Percentiles rank a stretch among this genome's conserved stretches.
These are phyloP conservation scores for Teratosphaeria nubilosa DNA, from an alignment of 2,329 filamentous ascomycete genomes.

Conservation along the genomic window DNA sequence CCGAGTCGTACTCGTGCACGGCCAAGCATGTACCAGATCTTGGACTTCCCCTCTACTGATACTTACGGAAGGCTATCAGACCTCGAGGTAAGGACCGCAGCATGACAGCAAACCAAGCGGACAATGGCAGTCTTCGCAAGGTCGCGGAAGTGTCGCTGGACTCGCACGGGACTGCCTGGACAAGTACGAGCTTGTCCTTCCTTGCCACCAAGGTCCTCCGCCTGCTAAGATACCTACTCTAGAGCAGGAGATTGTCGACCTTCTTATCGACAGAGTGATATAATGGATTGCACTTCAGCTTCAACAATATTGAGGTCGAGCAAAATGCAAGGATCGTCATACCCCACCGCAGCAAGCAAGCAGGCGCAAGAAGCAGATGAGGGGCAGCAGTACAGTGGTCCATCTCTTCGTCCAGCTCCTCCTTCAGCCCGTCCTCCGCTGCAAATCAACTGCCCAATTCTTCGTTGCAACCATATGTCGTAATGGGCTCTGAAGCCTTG, in stretches of 20 bases:
- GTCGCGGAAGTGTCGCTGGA: neutral
- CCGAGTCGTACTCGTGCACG: too few species aligned
- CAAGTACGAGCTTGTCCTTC: too few species aligned
- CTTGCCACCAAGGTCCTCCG: neutral
- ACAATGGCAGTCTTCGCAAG: neutral
- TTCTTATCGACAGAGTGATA: neutral
- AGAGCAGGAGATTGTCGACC: neutral
- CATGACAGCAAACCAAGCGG: neutral
- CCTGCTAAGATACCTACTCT: neutral
- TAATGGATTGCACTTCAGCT: neutral
- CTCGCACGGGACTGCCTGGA: neutral
- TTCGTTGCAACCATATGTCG: neutral
- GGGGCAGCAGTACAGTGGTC: neutral
- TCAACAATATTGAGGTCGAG: neutral
- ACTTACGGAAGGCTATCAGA: too few species aligned
- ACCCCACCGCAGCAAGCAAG: neutral
- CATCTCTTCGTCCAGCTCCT: neutral
- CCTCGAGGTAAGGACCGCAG: too few species aligned
- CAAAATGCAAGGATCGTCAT: neutral
- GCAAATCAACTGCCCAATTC: neutral
- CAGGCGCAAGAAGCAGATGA: neutral
- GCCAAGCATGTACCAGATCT: too few species aligned
- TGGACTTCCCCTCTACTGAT: too few species aligned
- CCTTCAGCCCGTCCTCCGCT: neutral
- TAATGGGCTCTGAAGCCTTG: slow-evolving; percentile 18